Evolutionary conservation across 2,329 filamentous ascomycete species (phyloP), one percentile per base, ranked within the genome.

Genomic region (Parastagonospora nodorum): DNA sequence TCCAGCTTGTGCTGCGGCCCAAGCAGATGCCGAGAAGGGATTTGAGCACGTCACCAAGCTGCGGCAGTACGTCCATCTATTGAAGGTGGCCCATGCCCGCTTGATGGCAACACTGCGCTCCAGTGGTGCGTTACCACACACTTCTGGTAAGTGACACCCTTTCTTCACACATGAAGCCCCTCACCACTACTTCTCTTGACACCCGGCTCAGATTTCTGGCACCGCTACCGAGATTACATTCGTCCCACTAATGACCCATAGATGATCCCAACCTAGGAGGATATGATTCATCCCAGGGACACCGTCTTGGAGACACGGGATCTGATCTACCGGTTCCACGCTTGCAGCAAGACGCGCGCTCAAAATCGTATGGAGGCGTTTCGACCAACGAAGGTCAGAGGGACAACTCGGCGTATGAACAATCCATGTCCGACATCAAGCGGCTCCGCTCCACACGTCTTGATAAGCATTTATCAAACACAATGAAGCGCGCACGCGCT

Each of bases 391-490:
- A 87, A 43, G 58, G 54, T 24, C 82, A 85, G 49, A 58, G 54
- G 33, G 71, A 87, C 64, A 72, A 66, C 30, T 65, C 71, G 12
- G 91, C 89, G 27, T 94, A 97, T 70, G 93, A 97, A 77, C 95
- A 92, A 76, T 96, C 93, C 40, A 87, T 99, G 61, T 95, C 94
- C 60, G 94, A 99, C 75, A 94, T 99, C 69, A 88, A 92, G 65
- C 85, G 94, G 55, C 77, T 99, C 51, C 87, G 93, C 59, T 97
- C 94, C 55, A 97, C 93, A 16, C 87, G 94, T 28, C 88, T 97
- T 69, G 93, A 99, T 68, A 93, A 95, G 68, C 91, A 96, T 66
- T 78, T 99, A 37, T 97, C 93, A 31, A 95, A 91, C 16, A 97
- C 92, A 43, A 92, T 93, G 72, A 89, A 90, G 70, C 94, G 92